Base-by-base conservation (phyloP, 345 rosid species). In the Dimocarpus longan region DNA sequence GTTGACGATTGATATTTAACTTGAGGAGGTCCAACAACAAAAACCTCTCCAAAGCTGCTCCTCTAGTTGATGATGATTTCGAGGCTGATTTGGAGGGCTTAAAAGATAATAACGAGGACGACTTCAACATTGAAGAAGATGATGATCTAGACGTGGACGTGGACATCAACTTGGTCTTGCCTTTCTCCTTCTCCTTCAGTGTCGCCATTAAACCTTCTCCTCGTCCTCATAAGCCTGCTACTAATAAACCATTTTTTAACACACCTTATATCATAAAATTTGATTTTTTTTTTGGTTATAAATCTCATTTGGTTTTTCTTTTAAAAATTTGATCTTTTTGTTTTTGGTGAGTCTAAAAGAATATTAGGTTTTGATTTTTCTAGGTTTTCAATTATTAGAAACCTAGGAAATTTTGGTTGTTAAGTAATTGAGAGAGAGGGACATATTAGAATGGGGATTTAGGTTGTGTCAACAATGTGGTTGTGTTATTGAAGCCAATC, bases 71-170 rank as follows among this genome's bases (percentile, higher is more conserved):
- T 74, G 91, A 90, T 80, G 98, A 92, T 5, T 93, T 93, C 83
- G 98, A 95, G 80, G 96, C 97, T 69, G 99, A 93, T 70, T 95
- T 95, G 42, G 91, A 86, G 76, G 95, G 81, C 8, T 95, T 92
- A 76, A 89, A 91, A 79, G 96, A 92, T 48, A 92, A 74, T 5
- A 70, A 74, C 16, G 69, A 74, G 9, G 77, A 82, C 2, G 76
- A 86, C 11, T 90, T 90, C 59, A 91, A 89, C 32, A 42, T 80
- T 37, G 96, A 90, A 4, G 85, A 77, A 22, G 92, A 80, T 4
- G 85, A 73, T 60, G 91, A 87, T 40, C n/a, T n/a, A n/a, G n/a
- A n/a, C n/a, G 81, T 81, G 64, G 92, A 86, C 24, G 88, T 32
- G 37, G 37, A 32, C 3, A 2, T 80, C 39, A 88, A 69, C 5